Evolutionary conservation across 148 eudicot genomes (phyloP), one percentile per base, ranked within the genome.

Genomic region (Hydrangea macrophylla): DNA sequence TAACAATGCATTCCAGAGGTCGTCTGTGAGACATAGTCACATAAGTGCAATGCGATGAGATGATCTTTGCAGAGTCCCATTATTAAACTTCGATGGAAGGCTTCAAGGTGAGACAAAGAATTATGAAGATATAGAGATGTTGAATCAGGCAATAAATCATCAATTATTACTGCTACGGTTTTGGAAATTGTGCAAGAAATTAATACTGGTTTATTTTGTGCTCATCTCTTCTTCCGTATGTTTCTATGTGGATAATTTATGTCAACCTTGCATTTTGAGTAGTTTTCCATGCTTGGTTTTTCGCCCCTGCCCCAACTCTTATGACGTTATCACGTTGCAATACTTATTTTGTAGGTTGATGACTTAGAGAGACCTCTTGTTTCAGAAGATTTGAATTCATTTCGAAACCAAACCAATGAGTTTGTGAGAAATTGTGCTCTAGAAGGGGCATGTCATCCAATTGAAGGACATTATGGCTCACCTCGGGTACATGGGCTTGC

Each of bases 351-450:
- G 59, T 70, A 90, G 97, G 85, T 45, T 74, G 91, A 94, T 75
- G 99, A 90, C 70, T 60, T 93, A 69, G 97, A 94, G 83, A 82
- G 85, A 70, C 99, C 97, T 65, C 90, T 94, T 73, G 75, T 88
- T 63, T 76, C 75, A 5, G 97, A 85, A 61, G 97, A 87, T 72
- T 64, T 56, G 31, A 64, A 64, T 69, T 59, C 50, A 59, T 69
- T 58, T 44, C 78, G 81, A 58, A 74, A 64, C 70, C 83, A 71
- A 62, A 71, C 20, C 35, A 76, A 62, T 72, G 95, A 88, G 25
- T 65, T 78, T 65, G 36, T 76, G 37, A 72, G 61, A 64, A 74
- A 37, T 68, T 37, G 44, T 72, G 73, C 58, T 74, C 56, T 70
- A 37, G 88, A 79, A 64, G 75, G 58, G 27, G 24, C 75, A 55